Conservation (phyloP, 2,329 filamentous ascomycete genomes). For the Periconia digitata region DNA sequence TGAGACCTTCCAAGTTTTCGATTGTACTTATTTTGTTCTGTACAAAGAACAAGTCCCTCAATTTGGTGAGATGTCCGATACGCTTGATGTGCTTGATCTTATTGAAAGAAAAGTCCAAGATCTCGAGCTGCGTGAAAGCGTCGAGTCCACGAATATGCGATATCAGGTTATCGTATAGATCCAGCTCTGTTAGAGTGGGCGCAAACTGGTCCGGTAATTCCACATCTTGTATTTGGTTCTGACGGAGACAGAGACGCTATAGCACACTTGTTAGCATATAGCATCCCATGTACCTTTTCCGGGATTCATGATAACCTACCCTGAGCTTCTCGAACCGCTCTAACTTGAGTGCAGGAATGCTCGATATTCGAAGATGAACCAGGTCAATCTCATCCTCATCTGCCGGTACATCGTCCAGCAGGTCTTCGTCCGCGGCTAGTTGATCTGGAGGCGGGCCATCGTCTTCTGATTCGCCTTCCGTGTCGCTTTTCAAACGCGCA, state of each 20-base stretch:
- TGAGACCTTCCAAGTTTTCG: constrained; percentile 76
- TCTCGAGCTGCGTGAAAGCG: constrained; percentile 71
- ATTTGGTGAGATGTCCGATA: constrained; percentile 71
- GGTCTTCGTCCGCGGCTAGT: constrained; percentile 48
- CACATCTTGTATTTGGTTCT: constrained; percentile 84
- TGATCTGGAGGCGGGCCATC: constrained; percentile 36
- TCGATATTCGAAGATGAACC: constrained; percentile 81
- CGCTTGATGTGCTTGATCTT: constrained; percentile 99
- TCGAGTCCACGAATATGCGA: constrained; percentile 84
- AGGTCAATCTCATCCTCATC: constrained; percentile 71
- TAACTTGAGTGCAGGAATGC: constrained; percentile 75
- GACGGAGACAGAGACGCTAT: constrained; percentile 79
- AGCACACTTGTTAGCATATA: constrained; percentile 1
- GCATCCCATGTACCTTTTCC: not conserved
- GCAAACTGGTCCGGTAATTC: constrained; percentile 70
- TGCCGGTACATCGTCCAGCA: constrained; percentile 60
- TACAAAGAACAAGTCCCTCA: constrained; percentile 87
- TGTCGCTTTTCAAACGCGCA: constrained; percentile 76
- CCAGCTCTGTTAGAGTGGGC: constrained; percentile 74
- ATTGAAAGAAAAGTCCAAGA: constrained; percentile 93
- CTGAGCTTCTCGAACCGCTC: constrained; percentile 77
- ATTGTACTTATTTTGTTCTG: constrained; percentile 92
- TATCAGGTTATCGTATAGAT: constrained; percentile 96
- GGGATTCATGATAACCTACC: constrained; percentile 41
- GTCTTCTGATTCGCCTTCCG: constrained; percentile 52